Evolutionary conservation across 768 basidiomycete genomes (phyloP).

Genomic region (Plicaturopsis crispa): DNA sequence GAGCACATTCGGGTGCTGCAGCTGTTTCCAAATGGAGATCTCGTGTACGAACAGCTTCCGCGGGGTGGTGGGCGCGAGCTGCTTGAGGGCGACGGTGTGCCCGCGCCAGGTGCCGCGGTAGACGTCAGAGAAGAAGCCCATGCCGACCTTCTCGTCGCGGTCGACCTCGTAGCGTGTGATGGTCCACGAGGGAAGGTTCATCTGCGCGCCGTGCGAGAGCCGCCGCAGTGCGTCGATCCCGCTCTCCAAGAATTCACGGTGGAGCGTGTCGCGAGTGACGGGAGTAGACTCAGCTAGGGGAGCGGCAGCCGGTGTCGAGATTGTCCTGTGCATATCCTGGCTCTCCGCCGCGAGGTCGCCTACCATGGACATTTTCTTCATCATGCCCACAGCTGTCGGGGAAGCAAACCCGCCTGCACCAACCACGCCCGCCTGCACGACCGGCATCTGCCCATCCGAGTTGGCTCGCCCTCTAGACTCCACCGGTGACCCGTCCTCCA

Average conservation of each 20-base stretch:
- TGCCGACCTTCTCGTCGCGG: slow-evolving; percentile 47
- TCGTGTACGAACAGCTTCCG: slow-evolving; percentile 61
- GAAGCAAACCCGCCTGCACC: background rate
- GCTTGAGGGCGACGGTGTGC: slow-evolving; percentile 64
- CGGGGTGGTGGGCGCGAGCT: slow-evolving; percentile 55
- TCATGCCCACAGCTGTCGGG: slow-evolving; percentile 7
- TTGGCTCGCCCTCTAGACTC: slow-evolving; percentile 3
- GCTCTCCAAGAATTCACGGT: slow-evolving; percentile 63
- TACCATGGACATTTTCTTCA: too few species aligned
- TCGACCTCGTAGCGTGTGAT: slow-evolving; percentile 80
- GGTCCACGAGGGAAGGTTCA: slow-evolving; percentile 62
- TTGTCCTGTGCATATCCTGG: background rate
- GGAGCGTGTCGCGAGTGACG: slow-evolving; percentile 37
- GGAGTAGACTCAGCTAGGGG: background rate
- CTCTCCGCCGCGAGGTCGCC: too few species aligned
- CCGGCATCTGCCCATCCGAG: slow-evolving; percentile 7
- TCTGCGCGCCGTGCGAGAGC: slow-evolving; percentile 36
- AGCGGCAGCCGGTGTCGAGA: background rate
- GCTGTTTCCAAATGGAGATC: slow-evolving; percentile 62
- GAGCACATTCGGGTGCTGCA: slow-evolving; percentile 65
- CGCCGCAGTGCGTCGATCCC: slow-evolving; percentile 66
- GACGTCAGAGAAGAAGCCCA: slow-evolving; percentile 73
- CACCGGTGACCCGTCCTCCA: slow-evolving; percentile 7
- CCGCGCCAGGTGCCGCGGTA: slow-evolving; percentile 71
- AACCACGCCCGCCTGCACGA: slow-evolving; percentile 3